Evolutionary conservation across 148 eudicot genomes (phyloP), one percentile per base, ranked within the genome.

Genomic region (Linanthus parryae): DNA sequence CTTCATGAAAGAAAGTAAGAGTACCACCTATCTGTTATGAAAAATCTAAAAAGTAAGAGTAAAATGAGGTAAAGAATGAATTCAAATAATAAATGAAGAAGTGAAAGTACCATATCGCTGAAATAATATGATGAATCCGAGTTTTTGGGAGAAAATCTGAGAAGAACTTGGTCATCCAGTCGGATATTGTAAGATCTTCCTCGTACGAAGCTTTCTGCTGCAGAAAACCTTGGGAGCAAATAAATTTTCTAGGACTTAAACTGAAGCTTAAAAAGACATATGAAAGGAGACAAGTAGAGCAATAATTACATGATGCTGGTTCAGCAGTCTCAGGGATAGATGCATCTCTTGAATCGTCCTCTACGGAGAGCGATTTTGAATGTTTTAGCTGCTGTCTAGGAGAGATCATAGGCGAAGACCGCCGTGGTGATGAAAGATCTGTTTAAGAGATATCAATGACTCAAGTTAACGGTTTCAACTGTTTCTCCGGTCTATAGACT

Each of bases 121-220:
- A 92, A 87, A 68, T 73, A 87, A 67, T 84, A 92, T 44, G 74
- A 84, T 55, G 96, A 87, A 44, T 92, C 99, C n/a, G 94, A 78
- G 69, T 82, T 84, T 70, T 79, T 92, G 26, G 96, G 99, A 24
- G 96, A 87, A 65, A 92, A 92, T 68, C 90, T 75, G 28, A 92
- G 90, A 63, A 92, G 73, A 72, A 92, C 94, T 88, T 92, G 80
- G 55, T 92, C 88, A 68, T 92, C 98, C 72, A 92, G 76, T 68
- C 88, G 81, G 78, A 92, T 84, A 56, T 92, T 92, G 45, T 87
- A 92, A 56, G 99, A 92, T 63, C 96, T 77, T 64, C 99, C 96
- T 72, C 99, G 80, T 63, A 77, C 61, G 61, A 75, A 79, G 70
- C 84, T 85, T 78, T 92, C 99, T 84, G 99, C 99, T 92, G 99